Base-by-base conservation (phyloP, 768 basidiomycete genomes). In the Omphalotus guepiniiformis region DNA sequence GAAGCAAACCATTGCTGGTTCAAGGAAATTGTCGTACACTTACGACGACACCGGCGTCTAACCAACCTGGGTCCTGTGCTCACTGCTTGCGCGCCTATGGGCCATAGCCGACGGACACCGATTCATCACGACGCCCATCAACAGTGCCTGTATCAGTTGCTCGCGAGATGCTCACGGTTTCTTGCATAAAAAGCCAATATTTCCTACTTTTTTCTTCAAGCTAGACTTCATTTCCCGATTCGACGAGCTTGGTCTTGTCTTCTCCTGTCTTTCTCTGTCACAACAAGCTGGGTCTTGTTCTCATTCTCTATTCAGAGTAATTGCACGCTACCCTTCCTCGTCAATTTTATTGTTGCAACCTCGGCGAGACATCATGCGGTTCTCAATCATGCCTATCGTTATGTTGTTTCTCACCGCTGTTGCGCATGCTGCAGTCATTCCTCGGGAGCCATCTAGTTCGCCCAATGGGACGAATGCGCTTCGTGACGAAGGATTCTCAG, bases 181-280 rank as follows among this genome's bases (percentile, higher is more conserved):
- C 13, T 27, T 23, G 18, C 25, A 32, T 37, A 47, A 28, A 29
- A 47, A n/a, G 19, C n/a, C 13, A 18, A 5, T 22, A n/a, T 15
- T 26, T 30, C 22, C 4, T 21, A 4, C 18, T 2, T 13, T 19
- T 34, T 15, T 45, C 26, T 34, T 53, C 50, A 67, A 68, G 68
- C 65, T 64, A 66, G 67, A 51, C 65, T 66, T 67, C 65, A 64
- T 48, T 45, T 58, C 54, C 51, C 48, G 25, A 27, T 40, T 43
- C 35, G 34, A 61, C 63, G 59, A 66, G 66, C 65, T 58, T 47
- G 60, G 59, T 61, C 64, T 69, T 63, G 63, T 67, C 60, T 58
- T 35, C 30, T 38, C 45, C 32, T 42, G n/a, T n/a, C n/a, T n/a
- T 40, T 22, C 47, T 21, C 39, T 45, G 23, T 40, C 39, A 29